These are phyloP conservation scores for Calonectria pseudoturangicola DNA, from an alignment of 2,329 filamentous ascomycete species.

Conservation along the genomic window DNA sequence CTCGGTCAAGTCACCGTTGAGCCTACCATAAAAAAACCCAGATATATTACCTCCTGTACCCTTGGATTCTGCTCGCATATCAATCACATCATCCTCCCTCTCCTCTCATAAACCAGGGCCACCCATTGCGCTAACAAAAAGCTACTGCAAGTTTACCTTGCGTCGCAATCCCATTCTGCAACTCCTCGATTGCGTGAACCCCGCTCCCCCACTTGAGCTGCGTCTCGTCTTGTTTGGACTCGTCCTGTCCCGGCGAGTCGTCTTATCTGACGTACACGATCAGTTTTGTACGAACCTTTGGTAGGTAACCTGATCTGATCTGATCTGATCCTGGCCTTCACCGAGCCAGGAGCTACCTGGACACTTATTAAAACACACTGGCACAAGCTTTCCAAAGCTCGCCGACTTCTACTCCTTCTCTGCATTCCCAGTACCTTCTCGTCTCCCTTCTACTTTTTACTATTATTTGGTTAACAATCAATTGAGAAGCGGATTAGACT, in stretches of 20 bases:
- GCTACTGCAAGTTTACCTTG: constrained; percentile 53
- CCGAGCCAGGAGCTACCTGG: constrained; percentile 37
- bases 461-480: constrained; percentile 43
- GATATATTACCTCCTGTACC: neutral
- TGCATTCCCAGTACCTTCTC: constrained; percentile 34
- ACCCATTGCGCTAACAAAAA: constrained; percentile 42
- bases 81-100: constrained; percentile 8
- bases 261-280: constrained; percentile 54
- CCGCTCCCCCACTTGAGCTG: constrained; percentile 54
- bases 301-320: constrained; percentile 56
- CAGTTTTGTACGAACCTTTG: constrained; percentile 51
- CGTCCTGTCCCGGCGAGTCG: constrained; percentile 43
- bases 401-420: constrained; percentile 37
- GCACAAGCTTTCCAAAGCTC: constrained; percentile 1
- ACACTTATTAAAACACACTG: neutral
- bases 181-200: constrained; percentile 42
- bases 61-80: neutral
- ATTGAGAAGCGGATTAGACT: constrained; percentile 27
- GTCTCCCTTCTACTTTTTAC: constrained; percentile 32
- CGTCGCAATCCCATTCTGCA: constrained; percentile 33
- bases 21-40: neutral
- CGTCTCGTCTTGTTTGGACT: constrained; percentile 49
- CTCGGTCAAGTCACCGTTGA: constrained; percentile 9
- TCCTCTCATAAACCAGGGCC: constrained; percentile 23
- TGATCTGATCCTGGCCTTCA: constrained; percentile 42